phyloP scores from a whole-genome alignment of 306 rosid genomes.

The Ormosia semicastrata region DNA sequence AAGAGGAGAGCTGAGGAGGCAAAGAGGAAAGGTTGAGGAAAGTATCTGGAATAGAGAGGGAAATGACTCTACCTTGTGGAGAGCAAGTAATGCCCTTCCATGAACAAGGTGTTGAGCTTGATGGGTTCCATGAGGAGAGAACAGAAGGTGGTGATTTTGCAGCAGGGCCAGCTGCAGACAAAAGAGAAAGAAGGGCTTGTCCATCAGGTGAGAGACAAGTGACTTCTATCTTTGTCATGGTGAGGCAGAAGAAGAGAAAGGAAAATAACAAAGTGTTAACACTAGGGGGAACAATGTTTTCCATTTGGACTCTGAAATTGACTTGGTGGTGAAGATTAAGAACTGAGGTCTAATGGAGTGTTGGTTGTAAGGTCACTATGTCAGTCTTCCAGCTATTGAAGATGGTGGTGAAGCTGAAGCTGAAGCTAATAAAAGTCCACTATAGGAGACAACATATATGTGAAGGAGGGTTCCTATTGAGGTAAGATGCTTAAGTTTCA shows the following conservation, averaged over 20 bases:
- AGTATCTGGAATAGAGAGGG: constrained; percentile 71
- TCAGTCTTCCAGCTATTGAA: constrained; percentile 12
- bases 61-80: constrained; percentile 83
- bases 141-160: constrained; percentile 53
- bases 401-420: constrained; percentile 38
- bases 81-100: constrained; percentile 91
- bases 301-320: constrained; percentile 44
- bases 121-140: constrained; percentile 83
- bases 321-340: constrained; percentile 32
- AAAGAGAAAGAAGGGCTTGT: constrained; percentile 77
- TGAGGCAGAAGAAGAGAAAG: constrained; percentile 32
- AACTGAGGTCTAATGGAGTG: constrained; percentile 19
- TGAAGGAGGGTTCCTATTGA: constrained; percentile 45
- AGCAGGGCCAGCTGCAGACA: constrained; percentile 44
- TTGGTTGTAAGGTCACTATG: neutral
- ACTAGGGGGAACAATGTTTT: constrained; percentile 15
- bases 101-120: constrained; percentile 82
- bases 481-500: constrained; percentile 58
- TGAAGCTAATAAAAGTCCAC: constrained; percentile 37
- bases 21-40: constrained; percentile 75
- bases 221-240: constrained; percentile 37
- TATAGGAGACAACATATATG: constrained; percentile 65
- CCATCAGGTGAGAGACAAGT: constrained; percentile 81
- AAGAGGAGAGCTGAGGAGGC: constrained; percentile 70
- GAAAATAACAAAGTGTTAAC: constrained; percentile 37